These are phyloP conservation scores for Hevea brasiliensis DNA, from an alignment of 345 rosid genomes.

Conservation along the genomic window DNA sequence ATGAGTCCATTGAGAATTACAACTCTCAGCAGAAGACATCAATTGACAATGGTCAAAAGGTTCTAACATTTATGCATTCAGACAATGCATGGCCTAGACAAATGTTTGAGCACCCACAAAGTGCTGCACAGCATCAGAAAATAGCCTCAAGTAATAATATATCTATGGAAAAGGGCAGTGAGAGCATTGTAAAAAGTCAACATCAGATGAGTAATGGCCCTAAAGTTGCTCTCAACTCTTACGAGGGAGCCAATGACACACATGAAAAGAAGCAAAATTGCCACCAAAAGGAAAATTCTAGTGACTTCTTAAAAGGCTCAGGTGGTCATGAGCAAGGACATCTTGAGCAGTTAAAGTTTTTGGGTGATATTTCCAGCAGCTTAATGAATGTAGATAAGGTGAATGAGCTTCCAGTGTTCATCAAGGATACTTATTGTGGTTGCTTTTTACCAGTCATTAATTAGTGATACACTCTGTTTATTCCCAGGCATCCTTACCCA, in stretches of 20 bases:
- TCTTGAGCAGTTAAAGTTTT: slow-evolving; percentile 24
- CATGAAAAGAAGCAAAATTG: slow-evolving; percentile 22
- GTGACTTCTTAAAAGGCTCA: slow-evolving; percentile 27
- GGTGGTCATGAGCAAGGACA: slow-evolving; percentile 25
- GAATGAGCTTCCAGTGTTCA: neutral
- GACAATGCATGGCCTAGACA: slow-evolving; percentile 45
- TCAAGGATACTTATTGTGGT: neutral
- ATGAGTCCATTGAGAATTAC: slow-evolving; percentile 39
- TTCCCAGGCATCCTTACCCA: slow-evolving; percentile 28
- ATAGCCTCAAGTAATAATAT: slow-evolving; percentile 11
- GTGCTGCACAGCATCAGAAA: slow-evolving; percentile 21
- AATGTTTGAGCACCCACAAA: slow-evolving; percentile 31
- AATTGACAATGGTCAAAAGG: slow-evolving; percentile 32
- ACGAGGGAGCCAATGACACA: slow-evolving; percentile 24
- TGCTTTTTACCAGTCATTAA: neutral
- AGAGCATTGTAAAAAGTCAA: slow-evolving; percentile 19
- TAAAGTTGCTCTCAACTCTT: slow-evolving; percentile 6
- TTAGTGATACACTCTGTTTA: neutral
- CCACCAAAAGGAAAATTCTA: slow-evolving; percentile 28
- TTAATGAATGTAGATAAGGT: slow-evolving; percentile 32
- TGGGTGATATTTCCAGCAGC: slow-evolving; percentile 24
- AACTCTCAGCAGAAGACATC: slow-evolving; percentile 39
- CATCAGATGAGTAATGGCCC: slow-evolving; percentile 27
- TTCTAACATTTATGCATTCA: slow-evolving; percentile 33
- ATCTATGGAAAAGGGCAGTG: slow-evolving; percentile 13